phyloP scores from a whole-genome alignment of 129 eudicot species.

The Smallanthus sonchifolius region DNA sequence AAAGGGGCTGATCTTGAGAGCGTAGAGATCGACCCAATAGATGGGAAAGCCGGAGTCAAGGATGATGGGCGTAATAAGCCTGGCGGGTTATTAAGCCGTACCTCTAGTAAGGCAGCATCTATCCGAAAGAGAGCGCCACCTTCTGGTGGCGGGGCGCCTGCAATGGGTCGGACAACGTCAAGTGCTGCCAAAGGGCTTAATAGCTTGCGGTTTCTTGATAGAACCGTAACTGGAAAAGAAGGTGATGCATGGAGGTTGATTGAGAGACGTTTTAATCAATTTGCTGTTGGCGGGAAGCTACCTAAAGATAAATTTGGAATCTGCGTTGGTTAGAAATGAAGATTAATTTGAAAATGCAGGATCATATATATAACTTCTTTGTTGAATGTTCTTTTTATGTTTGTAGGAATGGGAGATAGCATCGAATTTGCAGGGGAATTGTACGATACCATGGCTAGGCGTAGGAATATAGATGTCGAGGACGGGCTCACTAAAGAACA shows the following conservation, averaged over 20 bases:
- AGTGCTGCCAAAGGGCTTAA: conserved; percentile 69
- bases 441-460: conserved; percentile 76
- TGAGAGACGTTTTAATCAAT: conserved; percentile 64
- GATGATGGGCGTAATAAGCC: conserved; percentile 20
- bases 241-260: conserved; percentile 78
- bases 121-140: conserved; percentile 28
- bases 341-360: background rate
- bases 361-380: background rate
- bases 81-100: conserved; percentile 26
- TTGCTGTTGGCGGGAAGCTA: conserved; percentile 56
- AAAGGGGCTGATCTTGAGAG: conserved; percentile 46
- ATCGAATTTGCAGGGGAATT: conserved; percentile 78
- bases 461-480: conserved; percentile 37
- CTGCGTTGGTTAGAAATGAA: conserved; percentile 57
- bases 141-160: conserved; percentile 28
- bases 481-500: conserved; percentile 56
- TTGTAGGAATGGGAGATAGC: conserved; percentile 79
- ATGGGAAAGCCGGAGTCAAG: conserved; percentile 11
- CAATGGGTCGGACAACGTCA: conserved; percentile 57
- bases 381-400: background rate
- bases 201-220: conserved; percentile 81
- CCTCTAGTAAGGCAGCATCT: conserved; percentile 30
- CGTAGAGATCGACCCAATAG: conserved; percentile 43
- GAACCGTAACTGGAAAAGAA: conserved; percentile 64
- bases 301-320: conserved; percentile 77